These are phyloP conservation scores for Geranomyces variabilis DNA, from an alignment of 192 early-diverging fungal genomes.

Conservation along the genomic window DNA sequence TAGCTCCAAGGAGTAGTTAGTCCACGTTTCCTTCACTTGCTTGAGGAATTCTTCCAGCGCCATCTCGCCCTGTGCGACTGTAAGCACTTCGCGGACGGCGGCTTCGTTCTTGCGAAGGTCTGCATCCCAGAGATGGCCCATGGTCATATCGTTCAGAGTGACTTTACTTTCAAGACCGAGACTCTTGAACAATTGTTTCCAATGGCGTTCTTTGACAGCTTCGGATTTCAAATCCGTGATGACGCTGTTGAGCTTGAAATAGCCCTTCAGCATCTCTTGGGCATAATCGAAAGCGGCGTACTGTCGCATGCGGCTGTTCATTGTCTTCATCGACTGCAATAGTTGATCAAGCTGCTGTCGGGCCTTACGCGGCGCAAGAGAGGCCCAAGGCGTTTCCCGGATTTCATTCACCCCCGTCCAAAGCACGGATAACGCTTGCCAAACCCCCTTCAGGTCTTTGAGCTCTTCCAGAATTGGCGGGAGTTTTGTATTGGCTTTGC, in stretches of 20 bases:
- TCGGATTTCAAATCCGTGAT: slow-evolving; percentile 93
- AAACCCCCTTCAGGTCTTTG: slow-evolving; percentile 89
- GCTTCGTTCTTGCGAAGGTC: slow-evolving; percentile 87
- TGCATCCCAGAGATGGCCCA: slow-evolving; percentile 95
- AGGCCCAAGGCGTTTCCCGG: slow-evolving; percentile 85
- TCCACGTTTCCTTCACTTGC: slow-evolving; percentile 91
- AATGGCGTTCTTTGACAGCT: slow-evolving; percentile 94
- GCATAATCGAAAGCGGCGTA: slow-evolving; percentile 97
- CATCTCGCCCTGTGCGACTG: slow-evolving; percentile 98
- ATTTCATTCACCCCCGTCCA: slow-evolving; percentile 86
- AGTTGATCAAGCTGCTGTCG: slow-evolving; percentile 85
- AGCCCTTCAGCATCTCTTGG: slow-evolving; percentile 78
- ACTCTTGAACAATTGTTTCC: slow-evolving; percentile 89
- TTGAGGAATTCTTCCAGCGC: slow-evolving; percentile 97
- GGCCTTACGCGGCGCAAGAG: slow-evolving; percentile 86
- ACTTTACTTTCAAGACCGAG: slow-evolving; percentile 74
- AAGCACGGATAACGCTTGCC: slow-evolving; percentile 77
- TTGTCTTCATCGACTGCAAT: slow-evolving; percentile 79
- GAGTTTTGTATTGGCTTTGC: slow-evolving; percentile 67
- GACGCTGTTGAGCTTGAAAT: slow-evolving; percentile 80
- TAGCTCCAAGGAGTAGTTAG: slow-evolving; percentile 87
- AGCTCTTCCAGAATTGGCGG: slow-evolving; percentile 89
- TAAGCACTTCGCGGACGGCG: slow-evolving; percentile 84
- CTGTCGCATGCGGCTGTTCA: slow-evolving; percentile 95
- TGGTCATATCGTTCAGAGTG: slow-evolving; percentile 80